Conservation (phyloP, 805 yeast species). For the Yarrowia sp. region DNA sequence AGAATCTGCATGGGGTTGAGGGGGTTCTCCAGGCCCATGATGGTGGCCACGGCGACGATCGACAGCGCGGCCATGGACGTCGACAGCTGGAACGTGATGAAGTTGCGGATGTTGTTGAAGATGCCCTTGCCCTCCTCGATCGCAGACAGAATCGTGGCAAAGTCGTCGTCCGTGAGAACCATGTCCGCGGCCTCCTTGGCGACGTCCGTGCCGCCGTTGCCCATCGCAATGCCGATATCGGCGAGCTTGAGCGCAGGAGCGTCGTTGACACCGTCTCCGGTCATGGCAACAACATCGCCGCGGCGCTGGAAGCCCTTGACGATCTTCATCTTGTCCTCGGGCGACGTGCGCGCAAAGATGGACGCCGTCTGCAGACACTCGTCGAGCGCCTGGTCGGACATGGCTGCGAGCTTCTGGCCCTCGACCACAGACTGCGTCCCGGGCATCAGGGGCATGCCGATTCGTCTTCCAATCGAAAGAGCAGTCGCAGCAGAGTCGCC, state of each 20-base stretch:
- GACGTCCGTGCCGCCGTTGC: constrained; percentile 94
- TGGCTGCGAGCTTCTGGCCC: constrained; percentile 76
- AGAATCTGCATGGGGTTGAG: constrained; percentile 96
- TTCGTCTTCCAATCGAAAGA: constrained; percentile 75
- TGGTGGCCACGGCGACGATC: constrained; percentile 79
- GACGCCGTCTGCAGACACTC: constrained; percentile 77
- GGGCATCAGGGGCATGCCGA: constrained; percentile 75
- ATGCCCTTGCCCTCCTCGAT: constrained; percentile 98
- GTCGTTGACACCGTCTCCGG: constrained; percentile 65
- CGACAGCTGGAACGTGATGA: constrained; percentile 90
- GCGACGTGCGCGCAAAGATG: constrained; percentile 92
- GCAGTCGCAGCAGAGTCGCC: constrained; percentile 93
- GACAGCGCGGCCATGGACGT: constrained; percentile 94
- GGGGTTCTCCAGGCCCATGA: constrained; percentile 88
- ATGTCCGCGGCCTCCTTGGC: constrained; percentile 98
- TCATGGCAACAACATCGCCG: constrained; percentile 60
- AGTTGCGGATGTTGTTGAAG: constrained; percentile 91
- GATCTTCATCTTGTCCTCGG: constrained; percentile 87
- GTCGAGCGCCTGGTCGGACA: constrained; percentile 70
- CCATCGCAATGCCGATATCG: constrained; percentile 64
- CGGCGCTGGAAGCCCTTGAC: constrained; percentile 68
- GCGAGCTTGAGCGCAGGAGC: constrained; percentile 63
- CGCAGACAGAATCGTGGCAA: constrained; percentile 88
- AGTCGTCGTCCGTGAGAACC: constrained; percentile 96
- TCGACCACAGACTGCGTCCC: constrained; percentile 68